Conservation (phyloP, 768 basidiomycete genomes). For the Thelephora ganbajun region DNA sequence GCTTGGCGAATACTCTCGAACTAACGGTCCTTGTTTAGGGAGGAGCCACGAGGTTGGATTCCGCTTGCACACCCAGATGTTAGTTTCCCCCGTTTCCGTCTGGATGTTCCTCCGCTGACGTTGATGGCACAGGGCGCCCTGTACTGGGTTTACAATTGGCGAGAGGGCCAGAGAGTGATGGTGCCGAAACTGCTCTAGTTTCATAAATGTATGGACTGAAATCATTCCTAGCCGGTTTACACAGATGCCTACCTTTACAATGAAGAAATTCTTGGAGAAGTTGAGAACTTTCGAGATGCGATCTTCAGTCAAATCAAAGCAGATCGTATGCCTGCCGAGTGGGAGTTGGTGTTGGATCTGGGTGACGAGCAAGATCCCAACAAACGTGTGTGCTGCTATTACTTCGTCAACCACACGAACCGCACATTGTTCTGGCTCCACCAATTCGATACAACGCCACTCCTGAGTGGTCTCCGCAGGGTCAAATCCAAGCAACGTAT, state of each 20-base stretch:
- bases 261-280: neutral
- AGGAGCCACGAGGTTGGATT: neutral
- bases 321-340: neutral
- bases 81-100: neutral
- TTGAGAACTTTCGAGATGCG: too few relatives aligned
- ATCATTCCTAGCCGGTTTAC: neutral
- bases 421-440: too few relatives aligned
- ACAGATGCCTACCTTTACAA: neutral
- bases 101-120: neutral
- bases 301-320: neutral
- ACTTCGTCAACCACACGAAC: too few relatives aligned
- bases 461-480: too few relatives aligned
- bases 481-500: too few relatives aligned
- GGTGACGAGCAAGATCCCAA: neutral
- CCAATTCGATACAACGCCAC: too few relatives aligned
- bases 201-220: neutral
- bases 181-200: neutral
- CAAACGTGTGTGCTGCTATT: conserved; percentile 3
- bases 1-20: too few relatives aligned
- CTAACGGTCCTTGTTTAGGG: too few relatives aligned
- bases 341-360: neutral
- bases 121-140: too few relatives aligned
- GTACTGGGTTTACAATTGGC: neutral
- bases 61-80: neutral
- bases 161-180: neutral